These are phyloP conservation scores for Cryptomeria japonica DNA, from an alignment of 75 land plant species.

Conservation along the genomic window DNA sequence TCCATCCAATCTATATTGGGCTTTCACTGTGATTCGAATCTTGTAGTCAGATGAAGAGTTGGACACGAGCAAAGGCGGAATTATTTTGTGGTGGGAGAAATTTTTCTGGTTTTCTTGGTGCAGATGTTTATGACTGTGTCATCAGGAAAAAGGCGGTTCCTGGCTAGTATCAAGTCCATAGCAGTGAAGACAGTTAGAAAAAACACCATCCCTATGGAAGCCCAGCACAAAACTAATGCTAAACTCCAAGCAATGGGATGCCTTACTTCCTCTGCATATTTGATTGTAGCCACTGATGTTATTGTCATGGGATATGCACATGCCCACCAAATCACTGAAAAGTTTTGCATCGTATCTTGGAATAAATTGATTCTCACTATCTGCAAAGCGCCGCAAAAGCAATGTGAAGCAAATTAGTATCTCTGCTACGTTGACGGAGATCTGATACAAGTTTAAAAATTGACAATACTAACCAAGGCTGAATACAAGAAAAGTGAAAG, in stretches of 20 bases:
- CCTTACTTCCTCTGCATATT: background rate
- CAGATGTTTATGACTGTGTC: too few species aligned
- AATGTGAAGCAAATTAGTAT: too few species aligned
- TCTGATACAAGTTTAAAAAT: background rate
- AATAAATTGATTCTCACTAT: background rate
- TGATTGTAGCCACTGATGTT: too few species aligned
- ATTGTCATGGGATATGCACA: too few species aligned
- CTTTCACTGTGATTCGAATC: too few species aligned
- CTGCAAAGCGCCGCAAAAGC: background rate
- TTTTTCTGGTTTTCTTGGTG: too few species aligned
- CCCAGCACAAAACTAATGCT: background rate
- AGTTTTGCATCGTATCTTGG: background rate
- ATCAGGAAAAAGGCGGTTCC: too few species aligned
- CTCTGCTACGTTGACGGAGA: too few species aligned
- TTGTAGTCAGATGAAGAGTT: too few species aligned
- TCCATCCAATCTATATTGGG: too few species aligned
- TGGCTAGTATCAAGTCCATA: background rate
- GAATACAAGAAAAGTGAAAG: slow-evolving; percentile 22
- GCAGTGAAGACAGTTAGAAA: background rate
- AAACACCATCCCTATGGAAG: background rate
- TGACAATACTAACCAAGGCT: slow-evolving; percentile 24
- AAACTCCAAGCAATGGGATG: background rate
- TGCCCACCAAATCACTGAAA: background rate
- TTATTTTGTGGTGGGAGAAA: too few species aligned
- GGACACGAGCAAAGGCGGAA: too few species aligned